These are phyloP conservation scores for Leccinum disarticulatum DNA, from an alignment of 768 basidiomycete species.

Conservation along the genomic window DNA sequence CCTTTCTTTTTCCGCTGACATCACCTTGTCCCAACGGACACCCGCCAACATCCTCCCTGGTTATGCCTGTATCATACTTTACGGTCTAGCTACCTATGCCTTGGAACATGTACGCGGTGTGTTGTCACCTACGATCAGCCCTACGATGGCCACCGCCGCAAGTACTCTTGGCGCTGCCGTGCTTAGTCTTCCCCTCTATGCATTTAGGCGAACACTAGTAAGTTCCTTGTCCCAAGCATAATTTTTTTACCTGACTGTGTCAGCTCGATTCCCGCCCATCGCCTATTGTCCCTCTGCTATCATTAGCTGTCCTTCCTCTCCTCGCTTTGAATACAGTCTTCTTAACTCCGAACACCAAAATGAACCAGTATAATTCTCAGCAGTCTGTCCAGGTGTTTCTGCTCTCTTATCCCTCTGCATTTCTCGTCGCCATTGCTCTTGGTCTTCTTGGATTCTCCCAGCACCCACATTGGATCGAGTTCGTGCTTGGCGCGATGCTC, in stretches of 20 bases:
- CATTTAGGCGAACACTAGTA: conserved; percentile 59
- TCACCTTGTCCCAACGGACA: conserved; percentile 39
- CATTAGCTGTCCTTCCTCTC: conserved; percentile 59
- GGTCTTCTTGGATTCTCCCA: conserved; percentile 68
- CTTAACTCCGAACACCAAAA: conserved; percentile 50
- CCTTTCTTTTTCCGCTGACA: conserved; percentile 60
- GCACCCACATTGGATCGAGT: conserved; percentile 56
- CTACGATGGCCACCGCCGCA: conserved; percentile 53
- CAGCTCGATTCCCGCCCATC: conserved; percentile 52
- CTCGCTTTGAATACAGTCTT: conserved; percentile 65
- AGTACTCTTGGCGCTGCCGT: conserved; percentile 62
- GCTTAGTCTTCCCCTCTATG: conserved; percentile 63
- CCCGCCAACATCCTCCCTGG: conserved; percentile 51
- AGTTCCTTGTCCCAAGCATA: conserved; percentile 21
- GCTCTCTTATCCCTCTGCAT: conserved; percentile 55
- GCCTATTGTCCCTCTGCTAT: conserved; percentile 54
- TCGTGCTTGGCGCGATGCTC: conserved; percentile 54
- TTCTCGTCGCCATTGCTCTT: conserved; percentile 49
- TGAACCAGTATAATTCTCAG: conserved; percentile 45
- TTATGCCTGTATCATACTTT: conserved; percentile 62
- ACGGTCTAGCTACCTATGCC: conserved; percentile 59
- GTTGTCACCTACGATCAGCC: conserved; percentile 57
- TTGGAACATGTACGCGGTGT: conserved; percentile 62
- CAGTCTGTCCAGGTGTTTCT: conserved; percentile 57
- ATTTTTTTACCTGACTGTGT: conserved; percentile 10